phyloP scores from a whole-genome alignment of 768 basidiomycete species.

The Chlorophyllum brunneum region DNA sequence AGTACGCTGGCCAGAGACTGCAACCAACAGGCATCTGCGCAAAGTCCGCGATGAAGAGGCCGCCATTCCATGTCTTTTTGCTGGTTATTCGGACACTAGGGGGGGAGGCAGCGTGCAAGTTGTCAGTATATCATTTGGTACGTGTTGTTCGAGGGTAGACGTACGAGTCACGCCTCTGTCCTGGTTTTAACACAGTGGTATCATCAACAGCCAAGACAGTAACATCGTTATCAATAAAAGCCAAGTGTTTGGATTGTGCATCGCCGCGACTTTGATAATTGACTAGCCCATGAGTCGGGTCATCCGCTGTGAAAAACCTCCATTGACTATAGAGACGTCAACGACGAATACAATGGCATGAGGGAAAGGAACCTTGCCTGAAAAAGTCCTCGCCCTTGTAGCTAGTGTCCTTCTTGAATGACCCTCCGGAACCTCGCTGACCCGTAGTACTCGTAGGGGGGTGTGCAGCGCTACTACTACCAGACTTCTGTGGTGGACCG shows the following conservation, averaged over 20 bases:
- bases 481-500: neutral
- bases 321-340: constrained; percentile 41
- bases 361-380: constrained; percentile 35
- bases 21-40: constrained; percentile 70
- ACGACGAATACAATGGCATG: neutral
- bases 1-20: constrained; percentile 57
- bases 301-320: constrained; percentile 58
- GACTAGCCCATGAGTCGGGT: constrained; percentile 73
- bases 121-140: constrained; percentile 5
- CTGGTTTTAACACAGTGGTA: constrained; percentile 40
- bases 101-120: constrained; percentile 10
- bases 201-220: constrained; percentile 64
- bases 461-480: no score
- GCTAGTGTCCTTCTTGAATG: constrained; percentile 28
- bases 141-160: constrained; percentile 16
- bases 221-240: constrained; percentile 54
- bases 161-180: constrained; percentile 54
- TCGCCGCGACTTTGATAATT: constrained; percentile 47
- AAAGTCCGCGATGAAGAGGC: constrained; percentile 75
- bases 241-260: constrained; percentile 51
- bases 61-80: constrained; percentile 57
- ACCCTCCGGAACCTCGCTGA: neutral
- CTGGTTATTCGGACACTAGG: constrained; percentile 64
- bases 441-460: neutral
- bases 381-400: constrained; percentile 55